Percentiles rank a stretch among this genome's conserved stretches.
phyloP scores from a whole-genome alignment of 495 filamentous ascomycete species.

The Sabuloglossum arenarium region DNA sequence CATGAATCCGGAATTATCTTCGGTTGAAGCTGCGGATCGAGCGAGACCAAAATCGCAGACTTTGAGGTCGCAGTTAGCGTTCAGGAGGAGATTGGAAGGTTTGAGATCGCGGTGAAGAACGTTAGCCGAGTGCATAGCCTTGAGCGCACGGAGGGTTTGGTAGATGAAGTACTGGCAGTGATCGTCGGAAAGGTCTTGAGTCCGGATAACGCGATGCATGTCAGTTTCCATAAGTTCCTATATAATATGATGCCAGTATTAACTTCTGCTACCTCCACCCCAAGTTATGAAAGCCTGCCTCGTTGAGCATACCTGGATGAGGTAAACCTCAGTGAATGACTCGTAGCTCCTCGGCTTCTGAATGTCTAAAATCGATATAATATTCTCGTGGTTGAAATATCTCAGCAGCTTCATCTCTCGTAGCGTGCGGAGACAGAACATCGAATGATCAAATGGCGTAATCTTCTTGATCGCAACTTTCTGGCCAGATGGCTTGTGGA shows the following conservation, averaged over 20 bases:
- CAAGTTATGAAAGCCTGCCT: not conserved
- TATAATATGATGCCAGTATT: not conserved
- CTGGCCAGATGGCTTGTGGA: conserved; percentile 95
- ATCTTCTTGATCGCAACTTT: conserved; percentile 99
- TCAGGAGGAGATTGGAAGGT: conserved; percentile 88
- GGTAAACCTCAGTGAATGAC: conserved; percentile 92
- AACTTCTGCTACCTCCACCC: not conserved
- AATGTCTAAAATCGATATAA: conserved; percentile 98
- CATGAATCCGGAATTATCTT: conserved; percentile 99
- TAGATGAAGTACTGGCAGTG: conserved; percentile 99
- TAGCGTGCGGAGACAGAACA: conserved; percentile 94
- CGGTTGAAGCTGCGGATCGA: conserved; percentile 75
- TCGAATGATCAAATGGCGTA: conserved; percentile 95
- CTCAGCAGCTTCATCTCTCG: conserved; percentile 98
- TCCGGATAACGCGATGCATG: conserved; percentile 98
- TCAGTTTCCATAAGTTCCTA: conserved; percentile 99
- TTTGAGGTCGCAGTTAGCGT: conserved; percentile 98
- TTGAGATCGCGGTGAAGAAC: conserved; percentile 96
- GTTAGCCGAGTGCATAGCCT: conserved; percentile 98
- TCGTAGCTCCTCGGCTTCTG: conserved; percentile 94
- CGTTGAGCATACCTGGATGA: conserved; percentile 59
- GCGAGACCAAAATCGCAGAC: conserved; percentile 97
- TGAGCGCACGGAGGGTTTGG: conserved; percentile 92
- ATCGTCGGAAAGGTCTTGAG: conserved; percentile 93
- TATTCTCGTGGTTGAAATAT: conserved; percentile 99